Percentiles rank a stretch among this genome's conserved stretches.
Conservation (phyloP, 305 asterid genomes). For the Solanum aculeatissimum region DNA sequence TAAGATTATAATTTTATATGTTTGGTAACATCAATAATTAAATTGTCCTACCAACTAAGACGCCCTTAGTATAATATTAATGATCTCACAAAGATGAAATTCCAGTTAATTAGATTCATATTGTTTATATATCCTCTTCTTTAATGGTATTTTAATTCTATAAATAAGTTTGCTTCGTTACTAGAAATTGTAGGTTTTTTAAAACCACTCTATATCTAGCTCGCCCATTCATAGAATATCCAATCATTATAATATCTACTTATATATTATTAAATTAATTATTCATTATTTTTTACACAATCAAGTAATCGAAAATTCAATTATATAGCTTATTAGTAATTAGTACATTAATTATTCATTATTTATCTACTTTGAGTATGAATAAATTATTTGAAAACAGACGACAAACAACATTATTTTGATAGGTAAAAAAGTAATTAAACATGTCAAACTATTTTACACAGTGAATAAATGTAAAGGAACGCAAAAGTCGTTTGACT, state of each 20-base stretch:
- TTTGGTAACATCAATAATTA: background rate
- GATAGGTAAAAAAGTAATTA: background rate
- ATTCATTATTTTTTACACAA: background rate
- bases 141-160: background rate
- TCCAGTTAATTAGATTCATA: too few species aligned
- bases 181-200: background rate
- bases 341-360: background rate
- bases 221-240: background rate
- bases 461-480: background rate
- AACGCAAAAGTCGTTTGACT: background rate
- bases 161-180: background rate
- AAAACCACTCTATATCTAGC: background rate
- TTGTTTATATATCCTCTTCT: background rate
- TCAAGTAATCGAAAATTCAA: background rate
- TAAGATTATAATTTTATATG: background rate
- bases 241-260: background rate
- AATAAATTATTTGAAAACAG: background rate
- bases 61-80: too few species aligned
- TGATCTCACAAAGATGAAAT: too few species aligned
- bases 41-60: background rate
- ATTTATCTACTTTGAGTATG: background rate
- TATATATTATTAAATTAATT: too few species aligned
- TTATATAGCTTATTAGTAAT: background rate
- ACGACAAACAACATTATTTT: background rate
- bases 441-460: background rate